A percentile compares a stretch with the other conserved stretches of the same genome.
Conservation (phyloP, 768 basidiomycete species). For the Serendipita sp. region DNA sequence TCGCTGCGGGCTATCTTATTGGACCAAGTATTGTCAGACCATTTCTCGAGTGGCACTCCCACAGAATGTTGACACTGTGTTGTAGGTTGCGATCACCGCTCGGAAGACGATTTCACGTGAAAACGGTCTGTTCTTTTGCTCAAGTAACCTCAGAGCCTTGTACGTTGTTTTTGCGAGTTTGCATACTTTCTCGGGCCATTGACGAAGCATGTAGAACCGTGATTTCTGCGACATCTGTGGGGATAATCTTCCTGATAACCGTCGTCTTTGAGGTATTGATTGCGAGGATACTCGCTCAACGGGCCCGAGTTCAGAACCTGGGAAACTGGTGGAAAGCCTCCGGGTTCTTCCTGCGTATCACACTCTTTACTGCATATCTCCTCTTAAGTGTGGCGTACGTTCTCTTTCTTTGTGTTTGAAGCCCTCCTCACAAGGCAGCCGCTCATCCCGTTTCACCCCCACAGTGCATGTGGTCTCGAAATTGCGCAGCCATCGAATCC, state of each 20-base stretch:
- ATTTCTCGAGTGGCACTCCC: not conserved
- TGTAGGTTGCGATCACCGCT: not conserved
- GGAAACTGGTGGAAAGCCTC: not conserved
- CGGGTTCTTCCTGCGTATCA: not conserved
- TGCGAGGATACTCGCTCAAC: not conserved
- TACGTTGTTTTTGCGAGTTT: not conserved
- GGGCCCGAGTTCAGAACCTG: not conserved
- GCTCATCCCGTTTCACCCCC: not conserved
- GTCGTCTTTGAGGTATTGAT: slow-evolving; percentile 2
- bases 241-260: not conserved
- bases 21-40: not conserved
- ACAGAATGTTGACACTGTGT: not conserved
- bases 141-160: slow-evolving; percentile 1
- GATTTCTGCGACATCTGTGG: not conserved
- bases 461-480: slow-evolving; percentile 4
- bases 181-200: not conserved
- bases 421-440: not conserved
- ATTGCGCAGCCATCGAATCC: slow-evolving; percentile 1
- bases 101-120: not conserved
- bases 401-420: not conserved
- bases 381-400: not conserved
- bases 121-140: not conserved
- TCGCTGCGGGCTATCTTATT: not conserved
- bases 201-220: not conserved
- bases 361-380: not conserved